phyloP scores from a whole-genome alignment of 768 basidiomycete species.

The Chlorophyllum brunneum region DNA sequence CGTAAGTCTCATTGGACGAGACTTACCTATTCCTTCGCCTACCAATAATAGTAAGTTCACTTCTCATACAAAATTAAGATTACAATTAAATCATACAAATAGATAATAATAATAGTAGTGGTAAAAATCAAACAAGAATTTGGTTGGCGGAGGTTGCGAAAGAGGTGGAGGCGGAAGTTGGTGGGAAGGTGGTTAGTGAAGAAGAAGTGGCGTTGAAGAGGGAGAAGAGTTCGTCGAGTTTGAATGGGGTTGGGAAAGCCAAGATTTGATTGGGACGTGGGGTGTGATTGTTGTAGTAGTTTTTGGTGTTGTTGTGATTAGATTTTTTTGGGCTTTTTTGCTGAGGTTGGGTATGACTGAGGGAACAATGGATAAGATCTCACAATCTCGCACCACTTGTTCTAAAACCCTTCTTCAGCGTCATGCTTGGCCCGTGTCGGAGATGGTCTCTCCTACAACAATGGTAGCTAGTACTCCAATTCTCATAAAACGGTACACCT shows the following conservation, averaged over 20 bases:
- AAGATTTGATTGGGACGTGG: slow-evolving; percentile 1
- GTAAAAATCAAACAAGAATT: slow-evolving; percentile 42
- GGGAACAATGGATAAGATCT: no score
- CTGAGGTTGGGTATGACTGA: no score
- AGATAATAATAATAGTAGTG: slow-evolving; percentile 27
- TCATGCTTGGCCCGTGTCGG: no score
- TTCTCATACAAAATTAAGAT: neutral
- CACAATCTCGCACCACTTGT: no score
- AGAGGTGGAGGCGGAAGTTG: slow-evolving; percentile 58
- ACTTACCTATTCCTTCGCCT: slow-evolving; percentile 18
- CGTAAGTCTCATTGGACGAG: slow-evolving; percentile 65
- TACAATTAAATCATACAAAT: neutral
- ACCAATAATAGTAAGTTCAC: neutral
- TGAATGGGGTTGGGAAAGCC: slow-evolving; percentile 1
- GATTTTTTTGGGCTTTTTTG: neutral
- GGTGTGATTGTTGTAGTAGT: no score
- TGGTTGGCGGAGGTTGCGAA: slow-evolving; percentile 52
- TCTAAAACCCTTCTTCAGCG: no score
- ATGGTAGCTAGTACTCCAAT: no score
- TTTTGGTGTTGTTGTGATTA: neutral
- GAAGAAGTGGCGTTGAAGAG: slow-evolving; percentile 59
- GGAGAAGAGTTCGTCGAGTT: slow-evolving; percentile 18
- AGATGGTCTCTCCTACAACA: no score
- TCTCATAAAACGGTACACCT: no score
- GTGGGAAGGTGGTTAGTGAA: slow-evolving; percentile 58